phyloP scores from a whole-genome alignment of 495 filamentous ascomycete species.

The Talaromyces nanjingensis region DNA sequence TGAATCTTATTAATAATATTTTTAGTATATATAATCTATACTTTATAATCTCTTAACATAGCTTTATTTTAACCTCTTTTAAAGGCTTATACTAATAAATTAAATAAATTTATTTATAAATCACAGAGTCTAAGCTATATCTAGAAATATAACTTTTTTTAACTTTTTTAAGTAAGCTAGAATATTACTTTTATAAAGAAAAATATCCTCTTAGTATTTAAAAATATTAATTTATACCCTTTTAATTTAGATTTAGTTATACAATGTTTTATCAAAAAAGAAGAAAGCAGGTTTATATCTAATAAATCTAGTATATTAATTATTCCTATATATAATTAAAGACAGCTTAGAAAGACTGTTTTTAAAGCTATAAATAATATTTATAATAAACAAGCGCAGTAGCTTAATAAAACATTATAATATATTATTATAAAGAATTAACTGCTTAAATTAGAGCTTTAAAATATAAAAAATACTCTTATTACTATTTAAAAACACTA shows the following conservation, averaged over 20 bases:
- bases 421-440: not conserved
- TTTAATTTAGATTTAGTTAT: not conserved
- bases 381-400: not conserved
- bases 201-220: not conserved
- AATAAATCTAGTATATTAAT: not conserved
- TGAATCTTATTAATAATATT: not conserved
- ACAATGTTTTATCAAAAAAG: not conserved
- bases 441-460: not conserved
- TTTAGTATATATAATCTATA: not conserved
- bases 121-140: not conserved
- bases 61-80: not conserved
- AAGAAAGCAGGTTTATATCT: not conserved
- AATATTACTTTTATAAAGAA: not conserved
- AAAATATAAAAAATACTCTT: not conserved
- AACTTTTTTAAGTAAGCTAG: not conserved
- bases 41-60: slow-evolving; percentile 5
- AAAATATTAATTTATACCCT: not conserved
- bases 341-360: not conserved
- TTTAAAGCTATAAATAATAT: too few species aligned
- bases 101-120: slow-evolving; percentile 3
- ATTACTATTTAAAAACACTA: not conserved
- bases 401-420: not conserved
- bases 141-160: not conserved
- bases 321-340: not conserved
- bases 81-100: slow-evolving; percentile 5